A percentile compares a stretch with the other conserved stretches of the same genome.
Conservation (phyloP, 352 stramenopile genomes). For the Pythium myriotylum region DNA sequence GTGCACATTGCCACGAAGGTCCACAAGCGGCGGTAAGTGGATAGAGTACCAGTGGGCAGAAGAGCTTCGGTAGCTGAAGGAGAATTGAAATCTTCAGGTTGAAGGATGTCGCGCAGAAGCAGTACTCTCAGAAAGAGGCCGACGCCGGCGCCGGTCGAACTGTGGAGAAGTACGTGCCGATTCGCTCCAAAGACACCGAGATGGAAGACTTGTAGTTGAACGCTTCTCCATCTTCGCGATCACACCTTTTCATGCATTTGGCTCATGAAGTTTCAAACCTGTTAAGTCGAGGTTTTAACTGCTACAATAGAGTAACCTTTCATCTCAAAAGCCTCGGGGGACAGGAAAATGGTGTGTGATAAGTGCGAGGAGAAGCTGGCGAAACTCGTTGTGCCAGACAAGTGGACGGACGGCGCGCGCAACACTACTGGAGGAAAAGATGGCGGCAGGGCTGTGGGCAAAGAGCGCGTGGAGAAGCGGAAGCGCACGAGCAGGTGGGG, state of each 20-base stretch:
- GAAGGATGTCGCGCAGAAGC: constrained; percentile 89
- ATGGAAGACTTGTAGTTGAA: constrained; percentile 67
- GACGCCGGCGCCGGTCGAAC: constrained; percentile 72
- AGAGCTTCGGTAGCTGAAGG: too few relatives aligned
- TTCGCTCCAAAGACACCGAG: constrained; percentile 43
- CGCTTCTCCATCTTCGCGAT: too few relatives aligned
- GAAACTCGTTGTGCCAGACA: constrained; percentile 75
- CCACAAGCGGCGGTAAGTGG: constrained; percentile 74
- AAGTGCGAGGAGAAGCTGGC: constrained; percentile 81
- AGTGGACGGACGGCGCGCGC: constrained; percentile 67
- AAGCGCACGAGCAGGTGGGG: constrained; percentile 38
- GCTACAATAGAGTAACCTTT: constrained; percentile 13
- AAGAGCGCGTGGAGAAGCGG: constrained; percentile 54
- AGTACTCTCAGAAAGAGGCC: constrained; percentile 88
- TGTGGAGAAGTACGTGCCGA: constrained; percentile 70
- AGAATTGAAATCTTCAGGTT: constrained; percentile 54
- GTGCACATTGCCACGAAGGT: constrained; percentile 85
- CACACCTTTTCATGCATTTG: too few relatives aligned
- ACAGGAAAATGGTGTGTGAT: constrained; percentile 63
- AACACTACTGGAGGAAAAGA: constrained; percentile 62
- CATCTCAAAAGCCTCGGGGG: not conserved
- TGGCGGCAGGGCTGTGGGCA: constrained; percentile 43
- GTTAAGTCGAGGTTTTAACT: not conserved
- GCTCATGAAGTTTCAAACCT: not conserved
- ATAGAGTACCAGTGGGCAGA: too few relatives aligned